Base-by-base conservation (phyloP, 257 asterid genomes). In the Solanum megistacrolobum region DNA sequence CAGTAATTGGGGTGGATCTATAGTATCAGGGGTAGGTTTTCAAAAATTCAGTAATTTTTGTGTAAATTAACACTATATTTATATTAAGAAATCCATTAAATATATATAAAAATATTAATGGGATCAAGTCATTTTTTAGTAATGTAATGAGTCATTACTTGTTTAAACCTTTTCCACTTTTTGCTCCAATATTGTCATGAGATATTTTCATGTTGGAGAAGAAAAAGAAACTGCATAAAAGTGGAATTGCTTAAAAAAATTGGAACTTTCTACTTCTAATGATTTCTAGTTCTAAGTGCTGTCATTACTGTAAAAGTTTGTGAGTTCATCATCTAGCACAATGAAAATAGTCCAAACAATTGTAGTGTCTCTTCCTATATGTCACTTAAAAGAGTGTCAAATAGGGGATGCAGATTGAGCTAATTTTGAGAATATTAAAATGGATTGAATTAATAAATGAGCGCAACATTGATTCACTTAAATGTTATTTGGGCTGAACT, bases 251-350 rank as follows among this genome's bases (percentile, higher is more conserved):
- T 78, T 78, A 25, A 7, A 38, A 76, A 25, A 6, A 0, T 5
- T 78, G 84, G 84, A 81, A 12, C 29, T 81, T 81, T 27, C 68
- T 43, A 79, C 5, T 79, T 27, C 16, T 41, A 4, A 79, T 25
- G 38, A 79, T 79, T 58, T 39, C 46, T 21, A 13, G 75, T 43
- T 86, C 12, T 14, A 58, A 71, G 88, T 58, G 83, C 84, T 73
- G 76, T 82, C 36, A 39, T 72, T 75, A 55, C 23, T 74, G 65
- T 75, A 86, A 38, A 65, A 58, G 88, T 74, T 87, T 52, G 88
- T 86, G 86, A 87, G 88, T 75, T 87, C 88, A 87, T 55, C n/a
- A 23, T 74, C 65, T 73, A 73, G 85, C 66, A 52, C 84, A 71
- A 72, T 60, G 12, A 72, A 69, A n/a, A 68, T 86, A 60, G 88